Percentiles rank a stretch among this genome's conserved stretches.
These are phyloP conservation scores for Colletotrichum gigasporum DNA, from an alignment of 2,329 filamentous ascomycete species.

Conservation along the genomic window DNA sequence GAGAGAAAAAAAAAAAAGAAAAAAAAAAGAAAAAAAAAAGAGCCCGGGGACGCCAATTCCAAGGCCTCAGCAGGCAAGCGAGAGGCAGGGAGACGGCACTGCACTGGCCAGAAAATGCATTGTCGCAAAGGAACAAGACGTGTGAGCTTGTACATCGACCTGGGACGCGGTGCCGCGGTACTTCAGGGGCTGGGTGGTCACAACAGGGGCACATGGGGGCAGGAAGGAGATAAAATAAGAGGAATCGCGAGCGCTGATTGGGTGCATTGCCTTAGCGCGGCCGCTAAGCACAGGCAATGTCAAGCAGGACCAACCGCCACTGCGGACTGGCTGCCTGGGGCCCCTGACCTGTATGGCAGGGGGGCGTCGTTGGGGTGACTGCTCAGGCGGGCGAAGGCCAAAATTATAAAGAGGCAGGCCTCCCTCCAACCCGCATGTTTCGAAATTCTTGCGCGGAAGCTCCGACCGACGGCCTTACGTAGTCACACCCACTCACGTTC, in stretches of 20 bases:
- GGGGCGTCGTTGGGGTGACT: constrained; percentile 52
- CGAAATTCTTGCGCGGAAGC: constrained; percentile 62
- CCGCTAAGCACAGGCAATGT: constrained; percentile 49
- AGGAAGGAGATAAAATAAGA: constrained; percentile 52
- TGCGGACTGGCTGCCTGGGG: constrained; percentile 40
- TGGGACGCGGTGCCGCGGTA: constrained; percentile 35
- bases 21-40: too few relatives aligned
- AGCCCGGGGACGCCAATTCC: too few relatives aligned
- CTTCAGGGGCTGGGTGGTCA: constrained; percentile 48
- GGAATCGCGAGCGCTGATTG: constrained; percentile 47
- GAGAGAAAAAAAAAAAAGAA: too few relatives aligned
- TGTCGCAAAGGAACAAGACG: constrained; percentile 11
- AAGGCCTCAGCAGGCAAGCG: background rate
- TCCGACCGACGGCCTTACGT: constrained; percentile 65
- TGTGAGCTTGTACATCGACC: constrained; percentile 16
- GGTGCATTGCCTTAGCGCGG: constrained; percentile 43
- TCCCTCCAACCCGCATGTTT: constrained; percentile 63
- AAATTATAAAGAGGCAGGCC: constrained; percentile 67
- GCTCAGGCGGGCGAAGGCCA: constrained; percentile 47
- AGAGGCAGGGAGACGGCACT: background rate
- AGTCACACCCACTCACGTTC: constrained; percentile 53
- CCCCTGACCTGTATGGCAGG: constrained; percentile 25
- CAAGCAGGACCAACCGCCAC: constrained; percentile 53
- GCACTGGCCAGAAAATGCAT: constrained; percentile 24
- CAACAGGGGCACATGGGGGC: constrained; percentile 43